Percentiles rank a stretch among this genome's conserved stretches.
phyloP scores from a whole-genome alignment of 805 yeast genomes.

The Pichia heedii region DNA sequence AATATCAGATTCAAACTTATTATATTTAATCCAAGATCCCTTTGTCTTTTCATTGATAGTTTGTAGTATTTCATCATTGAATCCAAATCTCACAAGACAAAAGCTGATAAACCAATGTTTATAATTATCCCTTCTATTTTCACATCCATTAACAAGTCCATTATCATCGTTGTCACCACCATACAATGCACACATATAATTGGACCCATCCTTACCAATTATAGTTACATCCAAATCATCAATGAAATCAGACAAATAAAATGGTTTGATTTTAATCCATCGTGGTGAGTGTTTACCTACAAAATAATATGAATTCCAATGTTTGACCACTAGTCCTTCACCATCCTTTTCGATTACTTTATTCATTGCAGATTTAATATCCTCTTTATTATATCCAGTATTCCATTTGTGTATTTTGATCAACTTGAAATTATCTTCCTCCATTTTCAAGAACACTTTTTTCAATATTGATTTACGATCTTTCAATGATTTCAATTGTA shows the following conservation, averaged over 20 bases:
- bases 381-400: constrained; percentile 29
- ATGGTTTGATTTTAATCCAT: constrained; percentile 94
- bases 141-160: not conserved
- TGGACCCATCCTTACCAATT: constrained; percentile 48
- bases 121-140: not conserved
- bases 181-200: constrained; percentile 4
- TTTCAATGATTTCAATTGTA: constrained; percentile 44
- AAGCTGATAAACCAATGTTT: constrained; percentile 45
- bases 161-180: constrained; percentile 4
- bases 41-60: constrained; percentile 47
- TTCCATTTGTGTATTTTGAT: constrained; percentile 33
- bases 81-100: constrained; percentile 79
- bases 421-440: constrained; percentile 42
- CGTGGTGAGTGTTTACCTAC: constrained; percentile 48
- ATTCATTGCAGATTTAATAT: constrained; percentile 47
- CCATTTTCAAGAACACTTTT: constrained; percentile 34
- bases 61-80: constrained; percentile 36
- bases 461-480: constrained; percentile 47
- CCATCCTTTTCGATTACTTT: constrained; percentile 52
- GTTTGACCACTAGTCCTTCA: constrained; percentile 80
- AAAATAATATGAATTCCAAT: constrained; percentile 46
- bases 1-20: constrained; percentile 1
- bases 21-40: constrained; percentile 47
- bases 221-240: constrained; percentile 75
- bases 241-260: constrained; percentile 76